Evolutionary conservation across 306 rosid species (phyloP), one percentile per base, ranked within the genome.

Genomic region (Dalbergia oliveri): DNA sequence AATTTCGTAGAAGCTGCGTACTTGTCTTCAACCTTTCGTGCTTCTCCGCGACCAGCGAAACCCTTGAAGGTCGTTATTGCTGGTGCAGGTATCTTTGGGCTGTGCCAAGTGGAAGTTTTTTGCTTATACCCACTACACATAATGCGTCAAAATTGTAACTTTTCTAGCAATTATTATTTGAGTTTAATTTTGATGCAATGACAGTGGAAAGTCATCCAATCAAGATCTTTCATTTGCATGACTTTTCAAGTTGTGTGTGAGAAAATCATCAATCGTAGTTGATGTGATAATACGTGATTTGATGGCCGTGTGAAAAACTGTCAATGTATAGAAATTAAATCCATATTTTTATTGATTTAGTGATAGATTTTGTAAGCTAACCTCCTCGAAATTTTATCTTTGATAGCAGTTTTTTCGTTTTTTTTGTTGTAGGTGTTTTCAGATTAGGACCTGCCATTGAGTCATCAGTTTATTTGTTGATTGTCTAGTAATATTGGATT

Each of bases 1-100:
- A 95, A 95, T 87, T 95, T 86, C 80, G 16, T 91, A 9, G 96
- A 95, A 86, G 99, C 99, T 53, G 94, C 97, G 5, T 85, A 82
- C 63, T 87, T 93, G 79, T 95, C 99, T 84, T 86, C 99, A 13
- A 76, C 94, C 60, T 91, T 95, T 47, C 90, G 94, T 35, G 63
- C 88, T 58, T 81, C 94, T 73, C 50, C 95, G 12, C 93, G 93
- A 18, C 98, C 99, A 5, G 18, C 79, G 15, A 88, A 91, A 83
- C 96, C 99, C 4, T 84, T 95, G 70, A 88, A 88, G 64, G 82
- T 95, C 67, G 87, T 93, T 59, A 87, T 95, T 88, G 97, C 97
- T 60, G 99, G 99, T 79, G 99, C 99, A 89, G 99, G 99, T 95
- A 77, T 62, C 23, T 66, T 54, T 54, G 60, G 18, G 18, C 53